Evolutionary conservation across 192 early-diverging fungal genomes (phyloP).

Genomic region (Jimgerdemannia flammicorona): DNA sequence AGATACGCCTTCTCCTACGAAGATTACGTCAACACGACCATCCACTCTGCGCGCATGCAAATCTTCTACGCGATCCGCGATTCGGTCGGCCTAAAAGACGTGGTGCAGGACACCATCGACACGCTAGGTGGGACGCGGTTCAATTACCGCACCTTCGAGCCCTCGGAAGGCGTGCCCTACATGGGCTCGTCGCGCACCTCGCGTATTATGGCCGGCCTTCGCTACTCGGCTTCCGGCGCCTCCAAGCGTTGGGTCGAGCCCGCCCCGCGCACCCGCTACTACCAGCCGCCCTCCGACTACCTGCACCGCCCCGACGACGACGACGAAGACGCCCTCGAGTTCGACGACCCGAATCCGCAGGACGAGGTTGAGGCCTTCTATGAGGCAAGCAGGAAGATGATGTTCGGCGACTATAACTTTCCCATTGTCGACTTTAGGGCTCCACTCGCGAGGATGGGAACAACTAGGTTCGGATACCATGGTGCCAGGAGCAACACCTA

Average conservation of each 20-base stretch:
- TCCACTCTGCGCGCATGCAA: conserved; percentile 69
- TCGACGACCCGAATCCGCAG: conserved; percentile 29
- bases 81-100: conserved; percentile 78
- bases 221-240: conserved; percentile 46
- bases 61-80: conserved; percentile 78
- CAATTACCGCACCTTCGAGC: conserved; percentile 76
- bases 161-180: conserved; percentile 59
- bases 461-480: not conserved
- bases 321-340: conserved; percentile 17
- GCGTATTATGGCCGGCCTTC: conserved; percentile 55
- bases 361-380: conserved; percentile 44
- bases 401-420: conserved; percentile 55
- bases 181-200: conserved; percentile 49
- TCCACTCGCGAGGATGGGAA: conserved; percentile 5
- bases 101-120: conserved; percentile 74
- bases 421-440: conserved; percentile 41
- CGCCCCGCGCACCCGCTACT: conserved; percentile 18
- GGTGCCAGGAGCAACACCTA: conserved; percentile 16
- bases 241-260: conserved; percentile 51
- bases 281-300: conserved; percentile 4
- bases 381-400: conserved; percentile 29
- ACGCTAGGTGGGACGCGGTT: conserved; percentile 76
- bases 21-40: conserved; percentile 67
- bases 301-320: conserved; percentile 4
- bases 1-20: conserved; percentile 77